A percentile compares a stretch with the other conserved stretches of the same genome.
Evolutionary conservation across 495 filamentous ascomycete species (phyloP).

Genomic region (Thermothielavioides terrestris): DNA sequence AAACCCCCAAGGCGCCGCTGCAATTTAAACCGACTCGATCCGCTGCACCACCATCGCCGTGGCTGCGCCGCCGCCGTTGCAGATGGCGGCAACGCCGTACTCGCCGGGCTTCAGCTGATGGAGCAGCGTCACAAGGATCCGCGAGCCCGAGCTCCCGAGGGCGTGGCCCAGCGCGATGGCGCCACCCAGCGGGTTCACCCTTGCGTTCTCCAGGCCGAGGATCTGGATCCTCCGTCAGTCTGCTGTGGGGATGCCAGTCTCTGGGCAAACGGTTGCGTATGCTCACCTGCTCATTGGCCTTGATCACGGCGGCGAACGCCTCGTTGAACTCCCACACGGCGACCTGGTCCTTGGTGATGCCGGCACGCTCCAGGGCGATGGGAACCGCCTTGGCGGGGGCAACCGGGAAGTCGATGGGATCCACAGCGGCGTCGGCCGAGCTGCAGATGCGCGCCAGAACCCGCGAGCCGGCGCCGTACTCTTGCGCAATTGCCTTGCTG

Average conservation of each 20-base stretch:
- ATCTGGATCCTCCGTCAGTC: conserved; percentile 43
- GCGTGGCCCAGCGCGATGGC: conserved; percentile 94
- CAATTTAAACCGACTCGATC: conserved; percentile 53
- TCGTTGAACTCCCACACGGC: conserved; percentile 98
- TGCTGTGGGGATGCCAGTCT: background rate
- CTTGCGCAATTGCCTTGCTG: conserved; percentile 62
- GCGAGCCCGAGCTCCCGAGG: conserved; percentile 84
- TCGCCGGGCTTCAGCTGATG: conserved; percentile 86
- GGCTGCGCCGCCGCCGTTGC: conserved; percentile 90
- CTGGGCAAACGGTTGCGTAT: background rate
- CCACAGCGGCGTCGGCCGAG: conserved; percentile 82
- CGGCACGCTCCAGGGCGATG: conserved; percentile 78
- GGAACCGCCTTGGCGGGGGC: conserved; percentile 90
- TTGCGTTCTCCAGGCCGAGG: conserved; percentile 63
- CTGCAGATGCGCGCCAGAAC: conserved; percentile 79
- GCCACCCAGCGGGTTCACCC: conserved; percentile 81
- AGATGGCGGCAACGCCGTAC: conserved; percentile 92
- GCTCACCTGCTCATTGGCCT: conserved; percentile 79
- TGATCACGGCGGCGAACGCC: conserved; percentile 92
- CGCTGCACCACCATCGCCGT: conserved; percentile 89
- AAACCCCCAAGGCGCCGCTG: background rate
- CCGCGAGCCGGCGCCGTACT: conserved; percentile 62
- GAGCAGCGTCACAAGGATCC: conserved; percentile 82
- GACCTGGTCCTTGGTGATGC: conserved; percentile 81
- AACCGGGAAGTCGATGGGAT: conserved; percentile 91